phyloP scores from a whole-genome alignment of 2,329 filamentous ascomycete genomes.

The Periconia macrospinosa region DNA sequence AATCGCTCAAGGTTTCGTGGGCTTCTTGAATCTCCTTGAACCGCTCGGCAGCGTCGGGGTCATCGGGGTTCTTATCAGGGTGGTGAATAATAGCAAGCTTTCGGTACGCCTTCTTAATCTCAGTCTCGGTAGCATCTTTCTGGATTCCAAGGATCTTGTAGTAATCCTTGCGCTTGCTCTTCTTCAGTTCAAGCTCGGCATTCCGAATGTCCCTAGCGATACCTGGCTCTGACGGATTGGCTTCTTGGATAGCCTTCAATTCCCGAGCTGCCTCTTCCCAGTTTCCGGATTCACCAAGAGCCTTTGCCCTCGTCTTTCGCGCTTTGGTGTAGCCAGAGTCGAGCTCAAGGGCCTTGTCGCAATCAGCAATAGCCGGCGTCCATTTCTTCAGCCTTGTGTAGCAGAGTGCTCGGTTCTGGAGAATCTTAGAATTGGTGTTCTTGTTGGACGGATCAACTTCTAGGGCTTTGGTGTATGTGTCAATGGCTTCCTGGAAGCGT shows the following conservation, averaged over 20 bases:
- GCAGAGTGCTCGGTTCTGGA: constrained; percentile 90
- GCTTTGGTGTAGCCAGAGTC: constrained; percentile 89
- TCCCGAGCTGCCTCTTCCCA: constrained; percentile 93
- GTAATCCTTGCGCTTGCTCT: constrained; percentile 95
- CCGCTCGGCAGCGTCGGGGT: constrained; percentile 79
- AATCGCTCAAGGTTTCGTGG: constrained; percentile 92
- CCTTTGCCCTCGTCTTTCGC: constrained; percentile 90
- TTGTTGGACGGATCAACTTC: constrained; percentile 86
- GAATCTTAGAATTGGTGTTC: constrained; percentile 89
- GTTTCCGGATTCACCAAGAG: constrained; percentile 77
- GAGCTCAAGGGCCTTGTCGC: constrained; percentile 78
- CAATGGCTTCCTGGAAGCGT: constrained; percentile 76
- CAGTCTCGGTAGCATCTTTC: constrained; percentile 79
- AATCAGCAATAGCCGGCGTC: constrained; percentile 79
- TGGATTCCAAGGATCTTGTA: constrained; percentile 93
- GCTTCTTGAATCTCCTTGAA: constrained; percentile 99
- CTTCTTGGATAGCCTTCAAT: constrained; percentile 82
- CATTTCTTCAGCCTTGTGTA: constrained; percentile 82
- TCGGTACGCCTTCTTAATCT: constrained; percentile 97
- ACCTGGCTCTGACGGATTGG: constrained; percentile 77
- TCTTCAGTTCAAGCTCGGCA: constrained; percentile 95
- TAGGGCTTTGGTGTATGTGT: constrained; percentile 81
- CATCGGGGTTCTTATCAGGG: constrained; percentile 94
- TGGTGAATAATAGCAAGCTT: constrained; percentile 93
- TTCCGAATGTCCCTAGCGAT: constrained; percentile 84